These are phyloP conservation scores for Kokia cookei DNA, from an alignment of 441 rosid genomes.

Conservation along the genomic window DNA sequence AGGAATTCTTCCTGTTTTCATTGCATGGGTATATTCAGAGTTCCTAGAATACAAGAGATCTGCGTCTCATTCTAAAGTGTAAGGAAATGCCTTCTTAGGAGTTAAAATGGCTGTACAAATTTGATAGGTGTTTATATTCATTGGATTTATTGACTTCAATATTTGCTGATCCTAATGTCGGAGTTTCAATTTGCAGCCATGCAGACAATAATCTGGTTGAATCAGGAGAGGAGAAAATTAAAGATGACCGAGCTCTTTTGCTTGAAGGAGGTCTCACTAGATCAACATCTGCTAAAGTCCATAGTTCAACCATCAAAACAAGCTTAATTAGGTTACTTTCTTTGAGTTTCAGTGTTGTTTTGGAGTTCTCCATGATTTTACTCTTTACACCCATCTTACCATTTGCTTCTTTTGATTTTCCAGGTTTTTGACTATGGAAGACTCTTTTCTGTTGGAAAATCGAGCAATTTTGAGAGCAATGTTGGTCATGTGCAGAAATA, in stretches of 20 bases:
- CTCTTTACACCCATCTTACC: constrained; percentile 11
- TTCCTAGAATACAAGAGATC: constrained; percentile 61
- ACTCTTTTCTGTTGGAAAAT: constrained; percentile 85
- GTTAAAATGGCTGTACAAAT: not conserved
- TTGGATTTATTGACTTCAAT: not conserved
- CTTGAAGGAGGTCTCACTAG: constrained; percentile 88
- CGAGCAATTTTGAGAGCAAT: constrained; percentile 84
- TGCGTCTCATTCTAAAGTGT: constrained; percentile 66
- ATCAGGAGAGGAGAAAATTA: constrained; percentile 47
- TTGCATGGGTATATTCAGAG: constrained; percentile 89
- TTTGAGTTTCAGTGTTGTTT: not conserved
- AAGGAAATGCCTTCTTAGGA: constrained; percentile 27
- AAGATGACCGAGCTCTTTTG: constrained; percentile 78
- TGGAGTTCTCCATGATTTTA: constrained; percentile 2
- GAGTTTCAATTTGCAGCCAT: constrained; percentile 47
- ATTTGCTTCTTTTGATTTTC: constrained; percentile 8
- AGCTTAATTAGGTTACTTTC: constrained; percentile 65
- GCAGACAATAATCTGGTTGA: constrained; percentile 86
- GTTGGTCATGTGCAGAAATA: constrained; percentile 34
- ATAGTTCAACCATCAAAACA: constrained; percentile 52
- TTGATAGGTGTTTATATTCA: not conserved
- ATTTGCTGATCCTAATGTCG: not conserved
- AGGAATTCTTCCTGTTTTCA: constrained; percentile 64
- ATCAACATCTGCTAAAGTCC: constrained; percentile 62
- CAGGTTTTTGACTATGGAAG: constrained; percentile 90